phyloP scores from a whole-genome alignment of 371 early-diverging fungal species.

The Zychaea mexicana region DNA sequence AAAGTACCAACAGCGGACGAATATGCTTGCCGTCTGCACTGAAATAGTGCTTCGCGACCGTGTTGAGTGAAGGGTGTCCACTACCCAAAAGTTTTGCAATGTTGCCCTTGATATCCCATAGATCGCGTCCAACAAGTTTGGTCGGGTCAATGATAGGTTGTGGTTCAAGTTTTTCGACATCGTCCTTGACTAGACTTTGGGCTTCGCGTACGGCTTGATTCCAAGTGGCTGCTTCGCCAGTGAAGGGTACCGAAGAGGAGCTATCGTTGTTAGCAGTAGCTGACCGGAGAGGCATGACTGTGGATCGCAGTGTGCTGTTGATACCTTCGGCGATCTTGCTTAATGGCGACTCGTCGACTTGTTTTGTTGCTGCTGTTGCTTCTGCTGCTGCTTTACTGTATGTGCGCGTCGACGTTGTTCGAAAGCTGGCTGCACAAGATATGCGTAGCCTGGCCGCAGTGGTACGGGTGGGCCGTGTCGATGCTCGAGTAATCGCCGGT shows the following conservation, averaged over 20 bases:
- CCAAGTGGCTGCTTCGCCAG: constrained; percentile 48
- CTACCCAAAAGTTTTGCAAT: constrained; percentile 78
- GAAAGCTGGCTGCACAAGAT: background rate
- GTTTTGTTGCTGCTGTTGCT: constrained; percentile 15
- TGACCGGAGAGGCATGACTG: constrained; percentile 16
- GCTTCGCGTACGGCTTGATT: constrained; percentile 57
- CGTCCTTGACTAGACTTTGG: constrained; percentile 40
- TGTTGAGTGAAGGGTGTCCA: constrained; percentile 86
- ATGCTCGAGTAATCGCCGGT: constrained; percentile 5
- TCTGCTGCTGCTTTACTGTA: constrained; percentile 17
- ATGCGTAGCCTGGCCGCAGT: background rate
- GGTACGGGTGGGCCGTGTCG: background rate
- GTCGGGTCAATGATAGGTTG: constrained; percentile 55
- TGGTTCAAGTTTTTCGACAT: constrained; percentile 14
- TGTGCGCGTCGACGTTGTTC: background rate
- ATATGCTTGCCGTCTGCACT: constrained; percentile 87
- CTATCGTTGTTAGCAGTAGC: constrained; percentile 20
- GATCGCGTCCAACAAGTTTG: constrained; percentile 73
- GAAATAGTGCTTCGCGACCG: constrained; percentile 88
- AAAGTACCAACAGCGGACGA: constrained; percentile 87
- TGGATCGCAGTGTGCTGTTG: constrained; percentile 22
- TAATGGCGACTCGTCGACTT: constrained; percentile 26
- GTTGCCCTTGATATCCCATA: constrained; percentile 83
- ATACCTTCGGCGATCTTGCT: constrained; percentile 35
- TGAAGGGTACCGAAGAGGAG: constrained; percentile 35